Percentiles rank a stretch among this genome's conserved stretches.
Evolutionary conservation across 2,329 filamentous ascomycete genomes (phyloP).

Genomic region (Fusarium praegraminearum): DNA sequence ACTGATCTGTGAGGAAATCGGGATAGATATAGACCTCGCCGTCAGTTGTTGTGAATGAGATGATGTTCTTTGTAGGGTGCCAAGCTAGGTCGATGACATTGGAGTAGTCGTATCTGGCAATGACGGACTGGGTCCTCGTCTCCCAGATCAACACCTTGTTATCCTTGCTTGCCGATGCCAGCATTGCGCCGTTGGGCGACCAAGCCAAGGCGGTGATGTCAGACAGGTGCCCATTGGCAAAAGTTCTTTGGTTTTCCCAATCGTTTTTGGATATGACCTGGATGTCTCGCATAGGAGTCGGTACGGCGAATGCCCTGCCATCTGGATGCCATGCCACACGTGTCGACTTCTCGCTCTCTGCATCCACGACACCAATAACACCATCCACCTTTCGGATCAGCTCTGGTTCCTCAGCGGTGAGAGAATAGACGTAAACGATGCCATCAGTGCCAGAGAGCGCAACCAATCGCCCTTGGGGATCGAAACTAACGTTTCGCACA

Average conservation of each 20-base stretch:
- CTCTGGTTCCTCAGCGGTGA: slow-evolving; percentile 81
- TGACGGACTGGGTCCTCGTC: slow-evolving; percentile 83
- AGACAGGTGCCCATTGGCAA: slow-evolving; percentile 81
- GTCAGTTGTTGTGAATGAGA: slow-evolving; percentile 92
- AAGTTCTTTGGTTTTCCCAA: slow-evolving; percentile 87
- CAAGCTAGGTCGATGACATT: slow-evolving; percentile 89
- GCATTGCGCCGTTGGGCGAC: slow-evolving; percentile 93
- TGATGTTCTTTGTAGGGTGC: slow-evolving; percentile 89
- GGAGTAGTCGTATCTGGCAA: slow-evolving; percentile 82
- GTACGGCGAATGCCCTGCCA: slow-evolving; percentile 87
- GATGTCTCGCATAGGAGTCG: slow-evolving; percentile 84
- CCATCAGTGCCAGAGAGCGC: slow-evolving; percentile 91
- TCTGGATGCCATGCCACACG: slow-evolving; percentile 92
- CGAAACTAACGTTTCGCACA: slow-evolving; percentile 93
- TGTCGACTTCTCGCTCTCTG: slow-evolving; percentile 78
- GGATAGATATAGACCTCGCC: slow-evolving; percentile 94
- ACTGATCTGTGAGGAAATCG: slow-evolving; percentile 72
- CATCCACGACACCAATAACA: slow-evolving; percentile 81
- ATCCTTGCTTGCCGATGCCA: slow-evolving; percentile 77
- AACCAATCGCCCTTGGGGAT: slow-evolving; percentile 80
- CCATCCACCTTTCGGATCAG: slow-evolving; percentile 87
- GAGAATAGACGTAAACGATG: slow-evolving; percentile 87
- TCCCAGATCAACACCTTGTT: slow-evolving; percentile 87
- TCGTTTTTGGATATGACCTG: slow-evolving; percentile 89
- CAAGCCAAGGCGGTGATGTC: slow-evolving; percentile 90